Conservation (phyloP, 768 basidiomycete genomes). For the Pisolithus microcarpus region DNA sequence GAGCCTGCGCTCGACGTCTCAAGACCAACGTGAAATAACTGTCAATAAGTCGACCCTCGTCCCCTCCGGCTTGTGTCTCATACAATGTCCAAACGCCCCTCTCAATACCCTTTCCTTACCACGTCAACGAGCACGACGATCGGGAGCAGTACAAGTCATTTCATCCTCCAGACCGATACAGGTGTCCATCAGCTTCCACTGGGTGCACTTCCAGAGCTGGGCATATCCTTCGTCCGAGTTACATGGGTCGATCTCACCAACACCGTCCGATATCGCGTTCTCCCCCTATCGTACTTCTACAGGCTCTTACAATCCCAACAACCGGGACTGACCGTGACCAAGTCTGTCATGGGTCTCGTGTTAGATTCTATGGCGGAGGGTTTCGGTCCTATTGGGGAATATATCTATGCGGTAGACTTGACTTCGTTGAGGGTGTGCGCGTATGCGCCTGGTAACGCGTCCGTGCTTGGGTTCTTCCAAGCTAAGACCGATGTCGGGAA, state of each 20-base stretch:
- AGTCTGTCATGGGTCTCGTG: conserved; percentile 45
- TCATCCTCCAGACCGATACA: neutral
- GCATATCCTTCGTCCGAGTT: conserved; percentile 44
- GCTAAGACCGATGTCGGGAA: conserved; percentile 40
- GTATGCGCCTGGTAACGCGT: conserved; percentile 56
- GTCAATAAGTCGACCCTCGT: too few relatives aligned
- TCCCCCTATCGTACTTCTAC: conserved; percentile 41
- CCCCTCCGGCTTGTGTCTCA: too few relatives aligned
- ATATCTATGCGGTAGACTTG: conserved; percentile 52
- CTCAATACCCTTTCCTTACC: neutral
- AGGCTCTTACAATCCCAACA: conserved; percentile 45
- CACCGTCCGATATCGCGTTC: conserved; percentile 49
- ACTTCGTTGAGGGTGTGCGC: conserved; percentile 43
- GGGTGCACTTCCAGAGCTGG: neutral
- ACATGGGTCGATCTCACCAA: conserved; percentile 64
- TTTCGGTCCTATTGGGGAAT: conserved; percentile 49
- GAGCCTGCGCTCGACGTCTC: too few relatives aligned
- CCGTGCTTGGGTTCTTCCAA: conserved; percentile 63
- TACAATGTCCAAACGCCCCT: too few relatives aligned
- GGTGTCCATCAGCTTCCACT: neutral
- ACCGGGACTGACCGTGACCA: conserved; percentile 46
- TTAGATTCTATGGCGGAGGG: conserved; percentile 41
- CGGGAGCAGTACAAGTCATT: neutral
- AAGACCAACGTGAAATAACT: too few relatives aligned
- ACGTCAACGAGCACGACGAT: neutral